A percentile compares a stretch with the other conserved stretches of the same genome.
These are phyloP conservation scores for Cyberlindnera xylosilytica DNA, from an alignment of 805 yeast genomes.

Conservation along the genomic window DNA sequence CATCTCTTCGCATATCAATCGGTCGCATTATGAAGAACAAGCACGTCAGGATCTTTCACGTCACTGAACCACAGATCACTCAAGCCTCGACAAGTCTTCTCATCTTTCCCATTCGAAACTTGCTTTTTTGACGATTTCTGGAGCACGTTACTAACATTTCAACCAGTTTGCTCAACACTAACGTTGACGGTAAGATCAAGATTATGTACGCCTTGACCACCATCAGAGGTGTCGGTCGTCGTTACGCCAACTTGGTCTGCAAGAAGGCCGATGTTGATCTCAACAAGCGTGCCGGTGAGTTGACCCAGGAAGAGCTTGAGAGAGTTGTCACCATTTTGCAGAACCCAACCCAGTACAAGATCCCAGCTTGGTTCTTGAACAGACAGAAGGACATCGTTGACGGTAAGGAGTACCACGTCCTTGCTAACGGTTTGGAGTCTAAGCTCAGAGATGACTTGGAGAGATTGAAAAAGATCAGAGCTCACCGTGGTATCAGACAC, in stretches of 20 bases:
- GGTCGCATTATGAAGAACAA: too few relatives aligned
- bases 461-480: slow-evolving; percentile 99
- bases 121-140: not conserved
- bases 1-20: too few relatives aligned
- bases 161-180: slow-evolving; percentile 96
- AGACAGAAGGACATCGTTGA: slow-evolving; percentile 98
- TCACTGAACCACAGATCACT: too few relatives aligned
- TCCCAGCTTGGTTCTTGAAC: slow-evolving; percentile 99
- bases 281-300: slow-evolving; percentile 99
- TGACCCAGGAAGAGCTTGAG: slow-evolving; percentile 99
- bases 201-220: slow-evolving; percentile 99
- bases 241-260: slow-evolving; percentile 99
- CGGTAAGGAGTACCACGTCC: slow-evolving; percentile 98
- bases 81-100: too few relatives aligned
- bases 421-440: slow-evolving; percentile 98
- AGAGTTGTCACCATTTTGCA: slow-evolving; percentile 99
- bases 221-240: slow-evolving; percentile 99
- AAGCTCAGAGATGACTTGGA: slow-evolving; percentile 99
- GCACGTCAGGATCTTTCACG: too few relatives aligned
- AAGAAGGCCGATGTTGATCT: slow-evolving; percentile 99
- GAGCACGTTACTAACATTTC: slow-evolving; percentile 34
- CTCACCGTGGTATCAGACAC: slow-evolving; percentile 99
- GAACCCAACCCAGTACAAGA: slow-evolving; percentile 99
- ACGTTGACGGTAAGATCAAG: slow-evolving; percentile 99
- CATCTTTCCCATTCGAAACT: not conserved